Evolutionary conservation across 108 stramenopile species (phyloP).

Genomic region (Skeletonema tropicum): DNA sequence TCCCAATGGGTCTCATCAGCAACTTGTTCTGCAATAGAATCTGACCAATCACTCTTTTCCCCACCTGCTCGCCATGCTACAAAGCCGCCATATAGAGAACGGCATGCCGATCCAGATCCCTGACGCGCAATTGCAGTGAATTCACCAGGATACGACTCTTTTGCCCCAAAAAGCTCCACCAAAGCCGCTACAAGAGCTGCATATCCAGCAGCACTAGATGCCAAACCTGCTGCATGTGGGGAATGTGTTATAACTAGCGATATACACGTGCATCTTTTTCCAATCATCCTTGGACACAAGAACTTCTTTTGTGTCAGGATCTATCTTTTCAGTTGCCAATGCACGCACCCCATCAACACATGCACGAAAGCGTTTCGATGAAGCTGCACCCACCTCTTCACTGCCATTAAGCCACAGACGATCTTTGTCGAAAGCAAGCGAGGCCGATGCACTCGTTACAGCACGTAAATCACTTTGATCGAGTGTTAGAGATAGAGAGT

Average conservation of each 20-base stretch:
- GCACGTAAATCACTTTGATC: conserved; percentile 92
- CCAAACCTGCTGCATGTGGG: conserved; percentile 97
- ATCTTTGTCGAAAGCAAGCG: conserved; percentile 71
- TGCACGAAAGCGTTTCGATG: conserved; percentile 73
- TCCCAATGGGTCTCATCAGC: conserved; percentile 93
- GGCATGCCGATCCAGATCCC: conserved; percentile 94
- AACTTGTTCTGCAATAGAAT: conserved; percentile 93
- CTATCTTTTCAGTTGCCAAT: conserved; percentile 60
- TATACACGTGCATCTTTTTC: conserved; percentile 77
- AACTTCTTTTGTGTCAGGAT: conserved; percentile 46
- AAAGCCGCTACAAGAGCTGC: conserved; percentile 93
- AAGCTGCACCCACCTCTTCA: conserved; percentile 64
- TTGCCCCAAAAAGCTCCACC: conserved; percentile 77
- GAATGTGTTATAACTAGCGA: conserved; percentile 94
- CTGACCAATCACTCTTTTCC: conserved; percentile 66
- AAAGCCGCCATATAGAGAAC: conserved; percentile 96
- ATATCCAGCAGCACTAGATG: conserved; percentile 92
- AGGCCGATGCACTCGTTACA: conserved; percentile 92
- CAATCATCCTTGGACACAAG: conserved; percentile 76
- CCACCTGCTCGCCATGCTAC: conserved; percentile 93
- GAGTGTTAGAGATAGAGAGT: conserved; percentile 88
- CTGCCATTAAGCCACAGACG: conserved; percentile 96
- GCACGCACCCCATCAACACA: conserved; percentile 75
- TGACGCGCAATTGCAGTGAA: conserved; percentile 94
- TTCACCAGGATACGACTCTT: conserved; percentile 80